A percentile compares a stretch with the other conserved stretches of the same genome.
Evolutionary conservation across 768 basidiomycete species (phyloP).

Genomic region (Phylloporus sp.): DNA sequence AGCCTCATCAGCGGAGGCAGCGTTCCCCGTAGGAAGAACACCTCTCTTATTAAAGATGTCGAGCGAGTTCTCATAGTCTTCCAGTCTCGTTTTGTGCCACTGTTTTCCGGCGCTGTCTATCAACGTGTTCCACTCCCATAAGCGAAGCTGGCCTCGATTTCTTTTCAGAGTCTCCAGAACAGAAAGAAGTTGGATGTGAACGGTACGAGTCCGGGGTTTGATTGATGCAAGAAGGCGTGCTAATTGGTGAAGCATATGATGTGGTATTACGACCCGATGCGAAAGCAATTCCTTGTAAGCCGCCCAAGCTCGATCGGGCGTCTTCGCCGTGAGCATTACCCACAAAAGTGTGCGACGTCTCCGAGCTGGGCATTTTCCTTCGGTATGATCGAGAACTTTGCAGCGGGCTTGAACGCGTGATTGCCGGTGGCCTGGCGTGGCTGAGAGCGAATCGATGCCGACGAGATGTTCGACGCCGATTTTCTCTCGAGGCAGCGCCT

Average conservation of each 20-base stretch:
- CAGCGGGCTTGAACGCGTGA: no score
- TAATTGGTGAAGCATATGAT: constrained; percentile 53
- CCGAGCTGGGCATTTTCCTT: constrained; percentile 18
- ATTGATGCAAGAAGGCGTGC: constrained; percentile 51
- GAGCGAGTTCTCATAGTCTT: constrained; percentile 58
- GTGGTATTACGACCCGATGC: constrained; percentile 25
- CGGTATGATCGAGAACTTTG: background rate
- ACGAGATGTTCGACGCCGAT: constrained; percentile 1
- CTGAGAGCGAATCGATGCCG: constrained; percentile 3
- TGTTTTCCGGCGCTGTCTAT: constrained; percentile 65
- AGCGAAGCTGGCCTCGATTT: constrained; percentile 48
- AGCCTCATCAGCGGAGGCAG: constrained; percentile 6
- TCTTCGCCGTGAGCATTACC: constrained; percentile 32
- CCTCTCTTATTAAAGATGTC: constrained; percentile 59
- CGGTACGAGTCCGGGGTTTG: constrained; percentile 51
- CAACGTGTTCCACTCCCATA: constrained; percentile 76
- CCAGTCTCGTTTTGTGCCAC: constrained; percentile 50
- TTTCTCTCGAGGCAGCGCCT: background rate
- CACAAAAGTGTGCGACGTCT: constrained; percentile 25
- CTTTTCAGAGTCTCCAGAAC: constrained; percentile 54
- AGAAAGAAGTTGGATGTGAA: constrained; percentile 65
- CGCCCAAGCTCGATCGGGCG: constrained; percentile 36
- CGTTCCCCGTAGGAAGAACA: constrained; percentile 20
- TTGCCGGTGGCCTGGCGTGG: constrained; percentile 7
- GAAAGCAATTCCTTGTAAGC: constrained; percentile 38